Conservation (phyloP, 345 rosid species). For the Anastatica hierochuntica region DNA sequence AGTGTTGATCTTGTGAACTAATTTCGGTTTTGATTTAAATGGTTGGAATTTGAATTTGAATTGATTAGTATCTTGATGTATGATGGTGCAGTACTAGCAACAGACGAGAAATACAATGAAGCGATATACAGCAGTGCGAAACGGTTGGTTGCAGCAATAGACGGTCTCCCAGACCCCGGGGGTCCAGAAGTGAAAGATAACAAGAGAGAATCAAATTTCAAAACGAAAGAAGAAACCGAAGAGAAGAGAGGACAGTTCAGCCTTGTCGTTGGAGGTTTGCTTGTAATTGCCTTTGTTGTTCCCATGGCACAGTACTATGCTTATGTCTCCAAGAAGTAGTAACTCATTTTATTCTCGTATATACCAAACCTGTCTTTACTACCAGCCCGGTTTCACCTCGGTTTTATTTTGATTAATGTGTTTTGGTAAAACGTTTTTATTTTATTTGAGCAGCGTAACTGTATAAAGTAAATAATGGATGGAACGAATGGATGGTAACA, state of each 20-base stretch:
- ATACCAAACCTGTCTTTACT: too few species aligned
- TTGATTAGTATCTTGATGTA: too few species aligned
- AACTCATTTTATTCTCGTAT: too few species aligned
- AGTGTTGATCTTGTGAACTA: too few species aligned
- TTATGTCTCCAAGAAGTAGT: neutral
- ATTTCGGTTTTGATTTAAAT: too few species aligned
- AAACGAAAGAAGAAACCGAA: constrained; percentile 78
- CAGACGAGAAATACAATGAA: constrained; percentile 95
- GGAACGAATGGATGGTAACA: too few species aligned
- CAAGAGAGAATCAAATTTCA: constrained; percentile 88
- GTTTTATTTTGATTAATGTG: too few species aligned
- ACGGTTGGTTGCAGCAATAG: constrained; percentile 83
- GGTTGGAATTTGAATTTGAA: too few species aligned
- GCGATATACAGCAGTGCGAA: constrained; percentile 76
- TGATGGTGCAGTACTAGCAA: constrained; percentile 67
- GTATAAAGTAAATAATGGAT: neutral
- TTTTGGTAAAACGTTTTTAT: too few species aligned
- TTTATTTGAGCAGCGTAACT: too few species aligned
- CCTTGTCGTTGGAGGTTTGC: neutral
- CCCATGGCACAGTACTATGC: neutral
- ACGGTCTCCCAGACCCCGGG: constrained; percentile 90
- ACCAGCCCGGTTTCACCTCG: too few species aligned
- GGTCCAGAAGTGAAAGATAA: constrained; percentile 63
- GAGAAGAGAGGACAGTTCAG: constrained; percentile 93
- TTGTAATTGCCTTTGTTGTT: neutral